A percentile compares a stretch with the other conserved stretches of the same genome.
These are phyloP conservation scores for Pichia sp. DNA, from an alignment of 1,139 yeast species.

Conservation along the genomic window DNA sequence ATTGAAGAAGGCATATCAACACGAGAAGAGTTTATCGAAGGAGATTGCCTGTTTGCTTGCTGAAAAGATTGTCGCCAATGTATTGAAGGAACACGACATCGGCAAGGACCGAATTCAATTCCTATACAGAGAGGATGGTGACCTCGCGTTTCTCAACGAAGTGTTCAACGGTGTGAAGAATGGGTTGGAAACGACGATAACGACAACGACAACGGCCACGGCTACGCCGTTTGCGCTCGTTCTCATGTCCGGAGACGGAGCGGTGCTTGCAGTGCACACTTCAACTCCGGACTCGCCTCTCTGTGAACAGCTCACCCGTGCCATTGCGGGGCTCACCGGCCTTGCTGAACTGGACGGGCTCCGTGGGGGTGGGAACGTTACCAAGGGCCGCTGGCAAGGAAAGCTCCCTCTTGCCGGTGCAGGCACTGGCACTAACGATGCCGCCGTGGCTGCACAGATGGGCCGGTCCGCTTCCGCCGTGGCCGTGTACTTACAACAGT, in stretches of 20 bases:
- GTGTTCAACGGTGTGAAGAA: slow-evolving; percentile 42
- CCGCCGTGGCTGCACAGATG: slow-evolving; percentile 56
- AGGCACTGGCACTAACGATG: slow-evolving; percentile 40
- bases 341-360: too few species aligned
- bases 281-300: too few species aligned
- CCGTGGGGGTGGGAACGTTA: background rate
- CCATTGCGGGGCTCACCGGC: too few species aligned
- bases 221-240: slow-evolving; percentile 53
- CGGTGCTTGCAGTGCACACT: too few species aligned
- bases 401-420: too few species aligned
- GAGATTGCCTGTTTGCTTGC: slow-evolving; percentile 57
- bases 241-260: too few species aligned
- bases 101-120: slow-evolving; percentile 30
- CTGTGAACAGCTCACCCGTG: too few species aligned
- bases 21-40: slow-evolving; percentile 47
- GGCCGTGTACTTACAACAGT: too few species aligned
- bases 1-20: slow-evolving; percentile 42
- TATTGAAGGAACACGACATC: slow-evolving; percentile 25
- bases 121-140: slow-evolving; percentile 48
- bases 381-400: background rate
- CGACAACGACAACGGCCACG: too few species aligned
- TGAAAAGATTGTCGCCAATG: slow-evolving; percentile 30
- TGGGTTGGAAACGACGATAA: slow-evolving; percentile 33
- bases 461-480: too few species aligned
- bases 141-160: slow-evolving; percentile 47